A percentile compares a stretch with the other conserved stretches of the same genome.
Evolutionary conservation across 2,329 filamentous ascomycete species (phyloP).

Genomic region (Microcyclospora tardicrescens): DNA sequence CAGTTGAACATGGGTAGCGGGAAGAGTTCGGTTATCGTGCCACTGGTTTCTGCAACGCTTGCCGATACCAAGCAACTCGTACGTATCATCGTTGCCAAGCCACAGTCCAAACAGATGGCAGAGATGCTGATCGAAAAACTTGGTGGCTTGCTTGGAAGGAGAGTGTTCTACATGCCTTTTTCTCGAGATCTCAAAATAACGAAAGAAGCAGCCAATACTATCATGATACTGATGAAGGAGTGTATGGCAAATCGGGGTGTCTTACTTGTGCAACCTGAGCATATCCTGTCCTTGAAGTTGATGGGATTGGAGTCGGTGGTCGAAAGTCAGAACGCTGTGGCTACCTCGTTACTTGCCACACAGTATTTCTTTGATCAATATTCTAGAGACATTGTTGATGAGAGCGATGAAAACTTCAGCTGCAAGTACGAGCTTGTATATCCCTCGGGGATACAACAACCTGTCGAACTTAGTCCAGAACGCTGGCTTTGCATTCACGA

Average conservation of each 20-base stretch:
- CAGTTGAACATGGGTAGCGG: conserved; percentile 63
- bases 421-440: conserved; percentile 33
- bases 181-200: conserved; percentile 37
- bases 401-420: conserved; percentile 38
- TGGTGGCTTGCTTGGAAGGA: conserved; percentile 41
- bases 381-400: conserved; percentile 51
- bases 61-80: conserved; percentile 33
- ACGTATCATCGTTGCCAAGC: conserved; percentile 44
- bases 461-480: conserved; percentile 28
- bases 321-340: too few species aligned
- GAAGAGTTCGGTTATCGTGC: conserved; percentile 57
- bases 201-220: conserved; percentile 24
- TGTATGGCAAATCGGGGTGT: conserved; percentile 37
- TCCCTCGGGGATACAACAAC: conserved; percentile 28
- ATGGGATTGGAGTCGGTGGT: too few species aligned
- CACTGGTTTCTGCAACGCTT: conserved; percentile 42
- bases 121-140: conserved; percentile 43
- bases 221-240: conserved; percentile 17
- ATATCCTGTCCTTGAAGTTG: conserved; percentile 45
- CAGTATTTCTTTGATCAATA: conserved; percentile 25
- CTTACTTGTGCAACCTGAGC: conserved; percentile 49
- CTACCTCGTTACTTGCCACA: too few species aligned
- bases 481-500: conserved; percentile 27
- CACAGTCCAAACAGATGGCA: conserved; percentile 45
- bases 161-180: conserved; percentile 45